phyloP scores from a whole-genome alignment of 2,329 filamentous ascomycete species.

The Chaetomiaceae sp. region DNA sequence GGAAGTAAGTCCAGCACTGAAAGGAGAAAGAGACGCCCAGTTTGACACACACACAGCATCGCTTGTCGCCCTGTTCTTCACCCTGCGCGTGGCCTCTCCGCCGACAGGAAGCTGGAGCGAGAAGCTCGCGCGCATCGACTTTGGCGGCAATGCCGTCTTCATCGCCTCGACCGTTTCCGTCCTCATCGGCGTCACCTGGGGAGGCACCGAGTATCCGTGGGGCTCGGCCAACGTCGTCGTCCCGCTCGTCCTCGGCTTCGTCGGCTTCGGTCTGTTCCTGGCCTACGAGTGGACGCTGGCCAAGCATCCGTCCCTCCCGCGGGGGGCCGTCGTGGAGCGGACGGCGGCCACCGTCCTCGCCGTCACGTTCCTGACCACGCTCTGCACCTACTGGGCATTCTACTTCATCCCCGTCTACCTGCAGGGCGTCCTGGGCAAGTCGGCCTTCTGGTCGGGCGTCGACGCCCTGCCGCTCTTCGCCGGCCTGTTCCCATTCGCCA shows the following conservation, averaged over 20 bases:
- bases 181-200: slow-evolving; percentile 23
- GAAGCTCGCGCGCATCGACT: slow-evolving; percentile 19
- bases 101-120: background rate
- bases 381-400: slow-evolving; percentile 32
- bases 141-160: slow-evolving; percentile 10
- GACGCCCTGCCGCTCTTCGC: slow-evolving; percentile 24
- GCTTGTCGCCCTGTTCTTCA: slow-evolving; percentile 5
- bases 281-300: slow-evolving; percentile 14
- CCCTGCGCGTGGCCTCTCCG: slow-evolving; percentile 11
- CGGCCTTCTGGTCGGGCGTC: slow-evolving; percentile 29
- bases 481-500: slow-evolving; percentile 24
- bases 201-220: slow-evolving; percentile 20
- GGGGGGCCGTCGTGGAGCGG: slow-evolving; percentile 34
- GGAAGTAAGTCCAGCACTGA: background rate
- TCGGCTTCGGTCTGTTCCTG: slow-evolving; percentile 28
- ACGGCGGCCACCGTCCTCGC: slow-evolving; percentile 32
- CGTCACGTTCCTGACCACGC: slow-evolving; percentile 35
- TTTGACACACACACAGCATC: background rate
- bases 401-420: slow-evolving; percentile 43
- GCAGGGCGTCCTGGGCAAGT: slow-evolving; percentile 29
- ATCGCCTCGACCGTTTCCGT: slow-evolving; percentile 10
- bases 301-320: slow-evolving; percentile 35
- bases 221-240: slow-evolving; percentile 24
- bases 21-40: background rate
- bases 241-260: slow-evolving; percentile 36